Evolutionary conservation across 495 filamentous ascomycete species (phyloP), one percentile per base, ranked within the genome.

Genomic region (Oidiodendron maius): DNA sequence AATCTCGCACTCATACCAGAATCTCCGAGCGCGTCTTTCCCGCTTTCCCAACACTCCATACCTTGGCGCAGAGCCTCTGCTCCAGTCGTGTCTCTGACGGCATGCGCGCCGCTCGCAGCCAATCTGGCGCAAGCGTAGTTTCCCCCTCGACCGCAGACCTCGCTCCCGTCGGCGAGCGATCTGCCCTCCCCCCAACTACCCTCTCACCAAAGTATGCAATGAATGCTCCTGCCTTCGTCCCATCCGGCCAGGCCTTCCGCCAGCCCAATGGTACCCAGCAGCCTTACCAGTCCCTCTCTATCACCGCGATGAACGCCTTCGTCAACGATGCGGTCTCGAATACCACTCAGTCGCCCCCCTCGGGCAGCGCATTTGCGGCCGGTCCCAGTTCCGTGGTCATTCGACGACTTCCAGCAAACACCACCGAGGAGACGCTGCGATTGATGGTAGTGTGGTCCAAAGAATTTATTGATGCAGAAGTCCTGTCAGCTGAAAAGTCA

Each of bases 391-490:
- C 59, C 3, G 37, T 61, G 44, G 64, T 87, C 41, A 84, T 96
- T 67, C 86, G 86, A 53, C 85, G 81, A 57, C 75, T 96, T 0
- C 86, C 90, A 5, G 62, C 71, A 44, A 87, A 83, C 57, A 91
- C 81, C 16, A 81, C 77, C 42, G 73, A 81, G 46, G 85, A 91
- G 48, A 75, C 78, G 32, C 69, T 95, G 50, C 80, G 84, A 51
- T 77, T 84, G 52, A 90, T 96, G 83, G 74, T 94, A 13, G 71
- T 93, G 12, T 94, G 90, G 61, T 86, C 88, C 21, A 87, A 93
- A 59, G 89, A 91, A 44, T 74, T 94, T 25, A 66, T 88, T 43
- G 78, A 83, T 54, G 77, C 81, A 42, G 84, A 91, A 49, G 77
- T 94, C 53, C 67, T 91, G 11, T 70, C 77, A 5, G 51, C 71